Evolutionary conservation across 2,329 filamentous ascomycete species (phyloP).

Genomic region (Hymenoscyphus infarciens): DNA sequence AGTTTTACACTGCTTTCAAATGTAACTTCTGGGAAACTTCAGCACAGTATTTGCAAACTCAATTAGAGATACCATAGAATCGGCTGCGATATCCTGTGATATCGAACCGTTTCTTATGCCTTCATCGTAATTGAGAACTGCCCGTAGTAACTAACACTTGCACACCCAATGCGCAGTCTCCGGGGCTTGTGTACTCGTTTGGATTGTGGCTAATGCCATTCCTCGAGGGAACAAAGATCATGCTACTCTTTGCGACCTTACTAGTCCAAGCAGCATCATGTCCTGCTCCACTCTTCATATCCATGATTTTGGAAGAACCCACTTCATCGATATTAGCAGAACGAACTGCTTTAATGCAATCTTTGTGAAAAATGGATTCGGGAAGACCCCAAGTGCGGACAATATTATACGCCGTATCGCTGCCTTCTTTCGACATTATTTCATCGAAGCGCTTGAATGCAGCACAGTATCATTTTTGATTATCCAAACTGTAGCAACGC

Average conservation of each 20-base stretch:
- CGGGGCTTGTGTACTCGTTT: slow-evolving; percentile 55
- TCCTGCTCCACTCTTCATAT: slow-evolving; percentile 29
- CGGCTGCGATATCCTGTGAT: too few species aligned
- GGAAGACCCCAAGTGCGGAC: slow-evolving; percentile 27
- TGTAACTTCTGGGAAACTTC: too few species aligned
- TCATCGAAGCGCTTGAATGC: slow-evolving; percentile 26
- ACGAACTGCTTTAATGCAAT: slow-evolving; percentile 26
- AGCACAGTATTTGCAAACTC: too few species aligned
- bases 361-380: slow-evolving; percentile 24
- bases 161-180: slow-evolving; percentile 55
- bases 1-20: too few species aligned
- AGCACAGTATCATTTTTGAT: slow-evolving; percentile 27
- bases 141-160: slow-evolving; percentile 43
- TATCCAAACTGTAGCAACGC: slow-evolving; percentile 28
- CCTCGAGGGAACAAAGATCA: slow-evolving; percentile 63
- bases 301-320: slow-evolving; percentile 17
- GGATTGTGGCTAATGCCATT: slow-evolving; percentile 62
- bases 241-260: slow-evolving; percentile 44
- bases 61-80: too few species aligned
- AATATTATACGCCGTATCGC: slow-evolving; percentile 21
- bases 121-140: slow-evolving; percentile 38
- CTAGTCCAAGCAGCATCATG: slow-evolving; percentile 28
- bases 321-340: slow-evolving; percentile 24
- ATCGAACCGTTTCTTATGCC: slow-evolving; percentile 1
- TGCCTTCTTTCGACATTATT: slow-evolving; percentile 20